A percentile compares a stretch with the other conserved stretches of the same genome.
These are phyloP conservation scores for Nigrospora sphaerica DNA, from an alignment of 2,329 filamentous ascomycete genomes.

Conservation along the genomic window DNA sequence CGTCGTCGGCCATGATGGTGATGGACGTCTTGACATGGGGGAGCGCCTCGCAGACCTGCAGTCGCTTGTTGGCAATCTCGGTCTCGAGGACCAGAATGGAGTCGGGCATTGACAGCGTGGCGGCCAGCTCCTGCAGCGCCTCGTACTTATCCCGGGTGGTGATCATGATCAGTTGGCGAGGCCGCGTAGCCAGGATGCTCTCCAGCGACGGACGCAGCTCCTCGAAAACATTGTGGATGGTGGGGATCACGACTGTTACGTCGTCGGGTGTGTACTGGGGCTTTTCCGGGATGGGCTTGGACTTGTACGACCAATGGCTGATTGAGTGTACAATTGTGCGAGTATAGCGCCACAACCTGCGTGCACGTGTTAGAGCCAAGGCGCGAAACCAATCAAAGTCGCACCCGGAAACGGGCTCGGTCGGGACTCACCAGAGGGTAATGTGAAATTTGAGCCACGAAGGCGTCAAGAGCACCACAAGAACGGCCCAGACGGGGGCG, in stretches of 20 bases:
- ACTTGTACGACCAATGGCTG: slow-evolving; percentile 82
- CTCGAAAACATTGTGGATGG: slow-evolving; percentile 80
- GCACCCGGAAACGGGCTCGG: neutral
- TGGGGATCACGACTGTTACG: slow-evolving; percentile 91
- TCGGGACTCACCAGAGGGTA: neutral
- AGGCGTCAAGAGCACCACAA: neutral
- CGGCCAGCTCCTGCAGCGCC: slow-evolving; percentile 59
- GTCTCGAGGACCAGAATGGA: slow-evolving; percentile 66
- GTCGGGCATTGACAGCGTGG: slow-evolving; percentile 50
- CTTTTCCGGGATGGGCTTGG: slow-evolving; percentile 72
- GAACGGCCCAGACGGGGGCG: neutral
- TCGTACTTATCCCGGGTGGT: slow-evolving; percentile 76
- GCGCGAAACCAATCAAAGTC: neutral
- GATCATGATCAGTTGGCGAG: slow-evolving; percentile 72
- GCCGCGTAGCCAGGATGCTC: slow-evolving; percentile 65
- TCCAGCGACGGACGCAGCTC: slow-evolving; percentile 76
- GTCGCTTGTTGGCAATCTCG: slow-evolving; percentile 86
- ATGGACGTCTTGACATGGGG: slow-evolving; percentile 77
- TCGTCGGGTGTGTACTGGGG: slow-evolving; percentile 75
- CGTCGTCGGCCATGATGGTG: slow-evolving; percentile 90
- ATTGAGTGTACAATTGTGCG: slow-evolving; percentile 78
- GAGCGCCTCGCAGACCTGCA: slow-evolving; percentile 87
- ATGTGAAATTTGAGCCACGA: slow-evolving; percentile 1
- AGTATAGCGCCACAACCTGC: slow-evolving; percentile 79
- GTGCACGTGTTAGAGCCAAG: neutral